phyloP scores from a whole-genome alignment of 139 green algal species.

The Chlamydomonas incerta region DNA sequence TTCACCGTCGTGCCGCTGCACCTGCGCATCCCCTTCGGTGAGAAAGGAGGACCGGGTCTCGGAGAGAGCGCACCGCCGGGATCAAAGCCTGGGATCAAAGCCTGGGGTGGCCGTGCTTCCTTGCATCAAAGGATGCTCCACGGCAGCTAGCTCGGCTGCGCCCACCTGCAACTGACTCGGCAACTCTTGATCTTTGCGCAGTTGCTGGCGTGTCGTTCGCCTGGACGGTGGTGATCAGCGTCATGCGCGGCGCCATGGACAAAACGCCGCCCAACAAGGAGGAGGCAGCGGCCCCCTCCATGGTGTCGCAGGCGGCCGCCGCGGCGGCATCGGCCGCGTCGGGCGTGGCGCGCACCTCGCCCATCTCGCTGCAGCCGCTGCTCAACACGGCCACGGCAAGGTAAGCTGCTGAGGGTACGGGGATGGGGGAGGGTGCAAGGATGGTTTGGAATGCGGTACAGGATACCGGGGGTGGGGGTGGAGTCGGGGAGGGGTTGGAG shows the following conservation, averaged over 20 bases:
- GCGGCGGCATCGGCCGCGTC: not conserved
- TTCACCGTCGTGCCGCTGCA: slow-evolving; percentile 88
- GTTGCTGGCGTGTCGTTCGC: slow-evolving; percentile 65
- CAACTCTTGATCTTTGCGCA: not conserved
- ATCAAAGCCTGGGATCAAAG: too few relatives aligned
- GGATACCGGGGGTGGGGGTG: too few relatives aligned
- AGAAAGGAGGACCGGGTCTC: too few relatives aligned
- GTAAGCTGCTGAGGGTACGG: slow-evolving; percentile 6
- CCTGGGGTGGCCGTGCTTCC: too few relatives aligned
- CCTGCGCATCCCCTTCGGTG: slow-evolving; percentile 85
- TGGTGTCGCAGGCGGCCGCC: not conserved
- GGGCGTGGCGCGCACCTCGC: not conserved
- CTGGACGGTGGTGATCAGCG: slow-evolving; percentile 63
- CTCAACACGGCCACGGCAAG: slow-evolving; percentile 3
- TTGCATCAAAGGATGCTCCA: too few relatives aligned
- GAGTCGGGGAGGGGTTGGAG: too few relatives aligned
- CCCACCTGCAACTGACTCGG: too few relatives aligned
- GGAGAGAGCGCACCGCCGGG: too few relatives aligned
- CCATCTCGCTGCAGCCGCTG: slow-evolving; percentile 13
- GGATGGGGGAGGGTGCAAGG: too few relatives aligned
- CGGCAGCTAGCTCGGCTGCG: too few relatives aligned
- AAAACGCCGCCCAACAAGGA: not conserved
- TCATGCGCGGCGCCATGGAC: slow-evolving; percentile 58
- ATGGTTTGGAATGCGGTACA: too few relatives aligned
- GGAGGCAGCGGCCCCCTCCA: not conserved